Evolutionary conservation across 495 filamentous ascomycete species (phyloP), one percentile per base, ranked within the genome.

Genomic region (Umbilicaria muhlenbergii): DNA sequence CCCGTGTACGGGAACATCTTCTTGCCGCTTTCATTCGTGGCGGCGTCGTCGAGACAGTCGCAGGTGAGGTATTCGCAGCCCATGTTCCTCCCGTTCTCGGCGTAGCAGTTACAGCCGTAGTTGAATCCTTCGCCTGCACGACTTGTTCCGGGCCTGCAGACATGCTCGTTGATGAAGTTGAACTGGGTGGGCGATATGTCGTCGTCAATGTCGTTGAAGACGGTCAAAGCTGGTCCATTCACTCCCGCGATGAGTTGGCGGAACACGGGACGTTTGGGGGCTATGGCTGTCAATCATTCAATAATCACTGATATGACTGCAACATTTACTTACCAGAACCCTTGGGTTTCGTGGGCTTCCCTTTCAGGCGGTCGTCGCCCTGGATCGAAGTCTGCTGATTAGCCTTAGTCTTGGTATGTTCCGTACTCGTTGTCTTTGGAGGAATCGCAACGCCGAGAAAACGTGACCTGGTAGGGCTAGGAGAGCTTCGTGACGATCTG

Each of bases 131-230:
- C 53, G 0, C 45, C 15, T 3, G 58, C 58, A 1, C 45, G 51
- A 3, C 45, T 36, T 1, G 68, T 66, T 0, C 61, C 65, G 4
- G 58, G 47, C 0, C 53, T 51, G 0, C 70, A 41, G n/a, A 61
- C 54, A 41, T 67, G 65, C 6, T 60, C 48, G 19, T 63, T 60
- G 3, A 66, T 51, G n/a, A 73, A 73, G 12, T 57, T 58, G 45
- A 71, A 71, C 36, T 61, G 34, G 7, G 41, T 11, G 11, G 47
- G 47, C 2, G 50, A 50, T 2, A 44, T 47, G 3, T 44, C 32
- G n/a, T 55, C 35, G 34, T 55, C 52, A 19, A 52, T 32, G 14
- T 46, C 45, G 21, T 55, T 55, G 1, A 32, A 14, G 2, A 55
- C 10, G 8, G 28, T 45, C 3, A 52, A 35, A 3, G 34, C 10